Conservation (phyloP, 805 yeast genomes). For the Isabelozyma heimii region DNA sequence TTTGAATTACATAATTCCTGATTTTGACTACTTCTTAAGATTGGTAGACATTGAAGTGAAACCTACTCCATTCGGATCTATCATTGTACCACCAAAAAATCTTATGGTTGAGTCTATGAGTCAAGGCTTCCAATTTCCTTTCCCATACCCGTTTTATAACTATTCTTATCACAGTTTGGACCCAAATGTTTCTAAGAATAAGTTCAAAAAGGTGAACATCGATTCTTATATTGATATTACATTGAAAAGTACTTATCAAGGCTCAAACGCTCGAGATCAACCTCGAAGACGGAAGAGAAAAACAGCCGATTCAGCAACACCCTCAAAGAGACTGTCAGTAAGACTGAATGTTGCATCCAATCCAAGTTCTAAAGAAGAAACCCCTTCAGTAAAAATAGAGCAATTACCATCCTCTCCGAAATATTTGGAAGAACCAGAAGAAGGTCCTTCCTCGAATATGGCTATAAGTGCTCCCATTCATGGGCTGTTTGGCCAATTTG, state of each 20-base stretch:
- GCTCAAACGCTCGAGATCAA: not conserved
- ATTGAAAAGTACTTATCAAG: slow-evolving; percentile 14
- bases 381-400: not conserved
- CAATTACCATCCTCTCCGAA: not conserved
- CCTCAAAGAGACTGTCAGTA: not conserved
- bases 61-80: slow-evolving; percentile 34
- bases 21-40: slow-evolving; percentile 30
- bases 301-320: not conserved
- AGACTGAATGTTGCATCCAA: not conserved
- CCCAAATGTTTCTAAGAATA: slow-evolving; percentile 20
- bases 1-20: slow-evolving; percentile 28
- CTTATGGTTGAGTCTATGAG: slow-evolving; percentile 32
- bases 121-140: slow-evolving; percentile 42
- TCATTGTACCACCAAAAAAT: slow-evolving; percentile 40
- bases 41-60: slow-evolving; percentile 33
- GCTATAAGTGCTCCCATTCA: not conserved
- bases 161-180: slow-evolving; percentile 40
- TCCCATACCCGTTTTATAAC: slow-evolving; percentile 45
- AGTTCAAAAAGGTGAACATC: slow-evolving; percentile 24
- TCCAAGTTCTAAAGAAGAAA: not conserved
- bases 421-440: not conserved
- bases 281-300: slow-evolving; percentile 4
- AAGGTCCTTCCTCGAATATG: not conserved
- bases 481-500: not conserved
- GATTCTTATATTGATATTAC: slow-evolving; percentile 37